Evolutionary conservation across 192 early-diverging fungal genomes (phyloP).

Genomic region (Polychytrium aggregatum): DNA sequence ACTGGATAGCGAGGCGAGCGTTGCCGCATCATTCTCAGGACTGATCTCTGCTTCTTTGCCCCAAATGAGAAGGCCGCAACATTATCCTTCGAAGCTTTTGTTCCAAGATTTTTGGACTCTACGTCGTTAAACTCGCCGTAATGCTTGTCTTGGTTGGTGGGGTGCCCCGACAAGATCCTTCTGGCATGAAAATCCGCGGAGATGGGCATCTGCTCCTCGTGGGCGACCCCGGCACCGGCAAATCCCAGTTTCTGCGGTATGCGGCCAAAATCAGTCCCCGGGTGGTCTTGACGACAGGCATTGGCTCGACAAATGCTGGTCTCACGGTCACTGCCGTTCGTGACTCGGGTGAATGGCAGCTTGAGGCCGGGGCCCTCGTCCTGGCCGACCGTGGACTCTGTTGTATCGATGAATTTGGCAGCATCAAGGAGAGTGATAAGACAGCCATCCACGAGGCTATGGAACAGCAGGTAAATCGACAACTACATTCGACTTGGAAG

Average conservation of each 20-base stretch:
- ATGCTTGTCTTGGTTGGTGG: conserved; percentile 62
- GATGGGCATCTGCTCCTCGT: conserved; percentile 64
- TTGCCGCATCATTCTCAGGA: too few species aligned
- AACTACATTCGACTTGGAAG: not conserved
- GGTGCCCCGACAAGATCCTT: conserved; percentile 41
- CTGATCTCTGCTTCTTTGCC: conserved; percentile 4
- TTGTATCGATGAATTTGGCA: conserved; percentile 78
- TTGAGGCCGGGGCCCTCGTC: conserved; percentile 72
- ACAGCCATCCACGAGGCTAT: conserved; percentile 70
- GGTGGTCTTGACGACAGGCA: conserved; percentile 63
- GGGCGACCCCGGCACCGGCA: conserved; percentile 66
- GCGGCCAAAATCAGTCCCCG: conserved; percentile 52
- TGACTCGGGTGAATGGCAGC: conserved; percentile 65
- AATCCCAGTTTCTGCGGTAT: conserved; percentile 71
- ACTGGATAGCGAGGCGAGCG: too few species aligned
- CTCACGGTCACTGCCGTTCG: conserved; percentile 63
- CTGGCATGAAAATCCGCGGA: conserved; percentile 55
- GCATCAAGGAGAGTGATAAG: conserved; percentile 60
- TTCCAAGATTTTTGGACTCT: conserved; percentile 59
- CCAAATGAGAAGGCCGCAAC: conserved; percentile 38
- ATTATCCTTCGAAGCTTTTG: conserved; percentile 48
- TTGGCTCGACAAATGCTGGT: conserved; percentile 63
- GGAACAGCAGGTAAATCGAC: conserved; percentile 55
- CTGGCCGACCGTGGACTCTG: conserved; percentile 68
- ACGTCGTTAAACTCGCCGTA: conserved; percentile 58